Evolutionary conservation across 768 basidiomycete species (phyloP), one percentile per base, ranked within the genome.

Genomic region (Tephrocybe rancida): DNA sequence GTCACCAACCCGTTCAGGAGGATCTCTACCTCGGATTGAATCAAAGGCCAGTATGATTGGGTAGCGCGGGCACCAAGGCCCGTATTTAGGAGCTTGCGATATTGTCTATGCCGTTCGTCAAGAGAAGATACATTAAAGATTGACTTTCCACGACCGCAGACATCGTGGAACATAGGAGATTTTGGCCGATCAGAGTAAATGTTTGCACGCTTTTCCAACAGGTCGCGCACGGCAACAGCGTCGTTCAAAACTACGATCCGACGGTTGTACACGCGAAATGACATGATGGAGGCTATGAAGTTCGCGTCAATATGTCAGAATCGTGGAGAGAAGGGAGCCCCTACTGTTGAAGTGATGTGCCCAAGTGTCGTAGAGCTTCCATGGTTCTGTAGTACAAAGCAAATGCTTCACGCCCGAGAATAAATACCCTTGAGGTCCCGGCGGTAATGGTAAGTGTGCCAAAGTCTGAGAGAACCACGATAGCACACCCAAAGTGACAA

Each of bases 141-240:
- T 1, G 73, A 57, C 50, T 70, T 61, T 26, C 71, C 73, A 9
- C 77, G 73, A 19, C 67, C 75, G 50, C 75, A 76, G 24, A 81
- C 66, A 5, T 71, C 71, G 47, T 73, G 66, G 54, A 68, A 75
- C 75, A 80, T 77, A 67, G 71, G 72, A 5, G 67, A 68, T 47
- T 67, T 67, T 2, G 82, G 83, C 7, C 83, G 75, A 55, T 83
- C 82, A 5, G 83, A 84, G 56, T 85, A 86, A 29, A 79, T 76
- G 39, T 64, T 65, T 25, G 80, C 75, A 19, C 83, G 76, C 52
- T 72, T 71, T 48, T 80, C 78, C 7, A 86, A 72, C 4, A 86
- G 70, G 25, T 82, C 75, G 45, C 70, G 64, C 3, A 81, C 73
- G 7, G 78, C 66, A 22, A 62, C 58, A 42, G 69, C 67, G 43